Evolutionary conservation across 768 basidiomycete genomes (phyloP), one percentile per base, ranked within the genome.

Genomic region (Suillus fuscotomentosus): DNA sequence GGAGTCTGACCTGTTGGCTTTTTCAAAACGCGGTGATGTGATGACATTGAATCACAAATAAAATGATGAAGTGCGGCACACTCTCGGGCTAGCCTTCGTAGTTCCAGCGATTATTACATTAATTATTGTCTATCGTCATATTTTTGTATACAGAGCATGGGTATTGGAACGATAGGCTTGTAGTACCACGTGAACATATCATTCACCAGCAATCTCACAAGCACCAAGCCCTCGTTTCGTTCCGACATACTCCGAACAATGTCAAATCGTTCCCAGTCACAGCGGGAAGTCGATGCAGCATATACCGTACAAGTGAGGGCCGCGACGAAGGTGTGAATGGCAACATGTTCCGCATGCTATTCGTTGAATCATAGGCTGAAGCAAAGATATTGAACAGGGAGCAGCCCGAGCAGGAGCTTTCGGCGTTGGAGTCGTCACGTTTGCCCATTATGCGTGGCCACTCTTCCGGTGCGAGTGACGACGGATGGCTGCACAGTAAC

Each of bases 371-470:
- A 27, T 7, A 59, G 42, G 70, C n/a, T 69, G 71, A 63, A 66
- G 67, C 20, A 50, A 22, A 36, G 68, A 68, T 5, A 63, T 66
- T 27, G 36, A 67, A 38, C 70, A 91, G 85, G 87, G 87, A 63
- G 87, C 83, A 63, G 74, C 79, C 61, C 78, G 82, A 70, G 79
- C 79, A 62, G 83, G 83, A 15, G 81, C 78, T 45, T 67, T 89
- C 53, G 88, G 90, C 5, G 66, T 86, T 41, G 88, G 88, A n/a
- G 71, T 86, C 34, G 82, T 86, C 11, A 80, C 85, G 51, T 76
- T 93, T 55, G 86, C 79, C 15, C 89, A 94, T 70, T 83, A 86
- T 72, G 77, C 81, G n/a, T 94, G 88, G 88, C 90, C 90, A 39
- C 69, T 79, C 39, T 92, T 93, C 75, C 82, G 88, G 90, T 90